A percentile compares a stretch with the other conserved stretches of the same genome.
Evolutionary conservation across 306 rosid species (phyloP).

Genomic region (Cicer arietinum): DNA sequence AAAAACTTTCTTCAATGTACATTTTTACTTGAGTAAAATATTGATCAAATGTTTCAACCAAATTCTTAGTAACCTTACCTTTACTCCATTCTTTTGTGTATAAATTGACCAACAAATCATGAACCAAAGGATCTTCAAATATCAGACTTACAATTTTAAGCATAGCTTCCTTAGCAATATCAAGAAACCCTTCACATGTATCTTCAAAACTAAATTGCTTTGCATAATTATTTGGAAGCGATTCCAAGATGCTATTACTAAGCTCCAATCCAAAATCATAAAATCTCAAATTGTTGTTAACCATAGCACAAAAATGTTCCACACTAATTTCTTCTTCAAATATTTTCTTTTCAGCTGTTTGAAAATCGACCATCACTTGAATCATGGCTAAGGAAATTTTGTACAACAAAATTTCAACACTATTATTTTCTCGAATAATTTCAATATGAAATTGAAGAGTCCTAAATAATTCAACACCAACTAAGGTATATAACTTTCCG

Average conservation of each 20-base stretch:
- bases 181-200: conserved; percentile 94
- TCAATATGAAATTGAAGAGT: conserved; percentile 97
- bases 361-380: conserved; percentile 99
- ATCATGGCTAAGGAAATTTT: conserved; percentile 90
- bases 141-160: too few species aligned
- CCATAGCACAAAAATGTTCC: conserved; percentile 96
- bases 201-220: conserved; percentile 99
- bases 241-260: conserved; percentile 84
- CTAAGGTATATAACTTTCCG: conserved; percentile 95
- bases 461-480: conserved; percentile 96
- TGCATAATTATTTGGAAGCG: conserved; percentile 90
- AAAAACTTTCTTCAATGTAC: too few species aligned
- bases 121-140: too few species aligned
- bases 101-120: too few species aligned
- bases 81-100: too few species aligned
- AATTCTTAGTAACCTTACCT: too few species aligned
- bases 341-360: conserved; percentile 89
- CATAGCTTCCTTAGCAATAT: conserved; percentile 77
- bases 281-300: conserved; percentile 96
- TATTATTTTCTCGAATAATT: conserved; percentile 87
- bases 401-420: conserved; percentile 93
- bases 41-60: too few species aligned
- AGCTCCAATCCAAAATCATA: conserved; percentile 97
- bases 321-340: conserved; percentile 90
- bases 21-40: too few species aligned